Conservation (phyloP, 129 eudicot species). For the Centaurea solstitialis region DNA sequence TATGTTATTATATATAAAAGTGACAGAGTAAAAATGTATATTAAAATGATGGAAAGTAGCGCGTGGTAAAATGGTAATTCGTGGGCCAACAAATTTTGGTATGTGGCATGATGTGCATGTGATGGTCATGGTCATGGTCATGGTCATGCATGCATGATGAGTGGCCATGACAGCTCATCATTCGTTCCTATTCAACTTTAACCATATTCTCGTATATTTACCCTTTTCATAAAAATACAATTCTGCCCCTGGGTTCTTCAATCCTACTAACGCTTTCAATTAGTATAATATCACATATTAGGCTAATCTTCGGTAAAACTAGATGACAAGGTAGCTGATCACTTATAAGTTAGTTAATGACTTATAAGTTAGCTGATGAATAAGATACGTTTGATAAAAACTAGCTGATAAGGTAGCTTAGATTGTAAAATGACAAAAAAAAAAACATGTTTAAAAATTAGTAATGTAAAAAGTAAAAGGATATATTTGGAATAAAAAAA, state of each 20-base stretch:
- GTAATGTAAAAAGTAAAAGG: too few relatives aligned
- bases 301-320: too few relatives aligned
- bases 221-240: background rate
- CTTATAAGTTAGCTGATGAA: too few relatives aligned
- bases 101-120: conserved; percentile 25
- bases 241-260: background rate
- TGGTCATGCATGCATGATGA: conserved; percentile 21
- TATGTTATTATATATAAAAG: too few relatives aligned
- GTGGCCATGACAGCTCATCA: conserved; percentile 20
- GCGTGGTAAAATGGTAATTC: background rate
- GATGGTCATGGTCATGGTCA: conserved; percentile 32
- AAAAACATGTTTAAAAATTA: too few relatives aligned
- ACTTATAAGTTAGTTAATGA: too few relatives aligned
- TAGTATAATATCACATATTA: too few relatives aligned
- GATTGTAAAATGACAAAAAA: too few relatives aligned
- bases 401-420: too few relatives aligned
- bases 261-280: background rate
- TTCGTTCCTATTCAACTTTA: background rate
- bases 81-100: background rate
- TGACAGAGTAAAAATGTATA: background rate
- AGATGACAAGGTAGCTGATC: too few relatives aligned
- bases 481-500: too few relatives aligned
- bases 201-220: background rate
- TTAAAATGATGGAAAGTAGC: background rate
- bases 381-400: too few relatives aligned